These are phyloP conservation scores for Pseudozyma thailandica DNA, from an alignment of 1,284 basidiomycete genomes.

Conservation along the genomic window DNA sequence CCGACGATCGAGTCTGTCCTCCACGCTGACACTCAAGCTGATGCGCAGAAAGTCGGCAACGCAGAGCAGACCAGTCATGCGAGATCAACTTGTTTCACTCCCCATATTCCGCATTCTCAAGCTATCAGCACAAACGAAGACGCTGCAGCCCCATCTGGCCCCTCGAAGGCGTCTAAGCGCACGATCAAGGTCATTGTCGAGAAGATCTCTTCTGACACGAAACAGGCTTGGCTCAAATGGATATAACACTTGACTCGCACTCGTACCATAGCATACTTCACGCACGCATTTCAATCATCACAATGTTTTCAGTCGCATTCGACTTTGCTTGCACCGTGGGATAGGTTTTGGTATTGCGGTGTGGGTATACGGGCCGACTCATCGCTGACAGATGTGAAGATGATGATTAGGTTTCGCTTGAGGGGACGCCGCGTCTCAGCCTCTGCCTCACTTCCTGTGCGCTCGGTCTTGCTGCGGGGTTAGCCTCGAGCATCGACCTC, in stretches of 20 bases:
- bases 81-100: constrained; percentile 11
- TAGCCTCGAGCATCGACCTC: constrained; percentile 50
- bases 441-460: constrained; percentile 43
- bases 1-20: constrained; percentile 35
- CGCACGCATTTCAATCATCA: too few relatives aligned
- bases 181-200: constrained; percentile 45
- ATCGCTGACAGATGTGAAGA: background rate
- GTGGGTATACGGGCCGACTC: background rate
- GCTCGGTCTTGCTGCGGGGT: constrained; percentile 48
- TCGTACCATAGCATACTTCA: background rate
- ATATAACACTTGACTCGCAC: constrained; percentile 14
- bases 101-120: constrained; percentile 34
- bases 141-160: background rate
- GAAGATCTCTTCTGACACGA: constrained; percentile 39
- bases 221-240: constrained; percentile 53
- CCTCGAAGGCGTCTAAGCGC: background rate
- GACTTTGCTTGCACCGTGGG: too few relatives aligned
- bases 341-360: background rate
- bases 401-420: background rate
- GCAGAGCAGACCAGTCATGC: too few relatives aligned
- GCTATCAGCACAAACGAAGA: background rate
- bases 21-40: constrained; percentile 1
- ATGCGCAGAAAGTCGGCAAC: background rate
- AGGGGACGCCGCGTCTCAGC: constrained; percentile 9
- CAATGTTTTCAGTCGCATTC: too few relatives aligned